Percentiles rank a stretch among this genome's conserved stretches.
These are phyloP conservation scores for Metschnikowia continentalis DNA, from an alignment of 805 yeast genomes.

Conservation along the genomic window DNA sequence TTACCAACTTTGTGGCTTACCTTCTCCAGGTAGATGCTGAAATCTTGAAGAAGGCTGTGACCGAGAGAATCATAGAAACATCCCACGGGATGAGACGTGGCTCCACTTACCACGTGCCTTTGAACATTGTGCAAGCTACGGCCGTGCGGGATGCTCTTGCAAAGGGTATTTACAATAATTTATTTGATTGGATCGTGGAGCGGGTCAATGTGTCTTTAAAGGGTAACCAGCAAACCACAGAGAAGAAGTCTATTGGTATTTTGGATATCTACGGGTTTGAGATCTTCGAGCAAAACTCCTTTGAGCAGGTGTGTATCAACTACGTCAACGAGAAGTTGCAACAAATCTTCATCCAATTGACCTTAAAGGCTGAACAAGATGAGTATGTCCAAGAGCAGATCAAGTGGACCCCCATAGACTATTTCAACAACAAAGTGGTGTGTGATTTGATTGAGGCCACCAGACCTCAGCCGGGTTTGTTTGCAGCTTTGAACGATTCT, in stretches of 20 bases:
- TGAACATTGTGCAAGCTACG: constrained; percentile 86
- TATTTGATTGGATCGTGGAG: constrained; percentile 94
- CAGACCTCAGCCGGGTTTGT: constrained; percentile 88
- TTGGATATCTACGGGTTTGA: constrained; percentile 96
- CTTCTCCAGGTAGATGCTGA: constrained; percentile 74
- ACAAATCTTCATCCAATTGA: constrained; percentile 93
- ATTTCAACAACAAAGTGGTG: constrained; percentile 92
- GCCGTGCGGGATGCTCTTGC: constrained; percentile 95
- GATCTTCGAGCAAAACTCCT: constrained; percentile 90
- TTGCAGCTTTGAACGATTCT: constrained; percentile 95
- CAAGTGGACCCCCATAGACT: constrained; percentile 95
- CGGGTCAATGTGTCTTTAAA: constrained; percentile 77
- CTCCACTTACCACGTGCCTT: constrained; percentile 89
- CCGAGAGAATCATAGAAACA: constrained; percentile 84
- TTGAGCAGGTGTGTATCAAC: constrained; percentile 93
- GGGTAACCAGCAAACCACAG: constrained; percentile 34
- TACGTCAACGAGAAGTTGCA: constrained; percentile 94
- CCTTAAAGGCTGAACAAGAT: constrained; percentile 95
- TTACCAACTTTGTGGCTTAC: constrained; percentile 93
- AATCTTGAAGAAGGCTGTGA: constrained; percentile 60
- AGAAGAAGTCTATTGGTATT: constrained; percentile 77
- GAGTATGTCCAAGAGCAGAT: constrained; percentile 94
- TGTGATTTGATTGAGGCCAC: constrained; percentile 93
- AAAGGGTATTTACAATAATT: constrained; percentile 85
- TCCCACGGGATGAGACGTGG: constrained; percentile 87